Conservation (phyloP, 805 yeast genomes). For the Saturnispora sekii region DNA sequence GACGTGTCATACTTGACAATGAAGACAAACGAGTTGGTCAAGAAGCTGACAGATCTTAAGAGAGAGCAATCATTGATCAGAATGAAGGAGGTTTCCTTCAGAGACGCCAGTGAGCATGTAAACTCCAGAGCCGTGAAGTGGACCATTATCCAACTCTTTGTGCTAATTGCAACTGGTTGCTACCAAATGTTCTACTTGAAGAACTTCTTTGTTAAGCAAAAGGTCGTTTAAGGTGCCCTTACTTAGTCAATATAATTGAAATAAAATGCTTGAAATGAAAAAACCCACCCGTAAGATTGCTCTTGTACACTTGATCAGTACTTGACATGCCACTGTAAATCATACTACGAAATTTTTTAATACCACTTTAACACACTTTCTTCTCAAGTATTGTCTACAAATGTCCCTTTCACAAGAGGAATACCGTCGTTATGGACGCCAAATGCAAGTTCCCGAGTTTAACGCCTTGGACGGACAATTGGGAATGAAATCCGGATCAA, state of each 20-base stretch:
- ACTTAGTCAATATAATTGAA: not conserved
- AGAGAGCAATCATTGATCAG: constrained; percentile 60
- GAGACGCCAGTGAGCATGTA: constrained; percentile 63
- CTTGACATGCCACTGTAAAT: too few relatives aligned
- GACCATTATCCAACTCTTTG: constrained; percentile 59
- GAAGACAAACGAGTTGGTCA: constrained; percentile 45
- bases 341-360: not conserved
- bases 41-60: constrained; percentile 49
- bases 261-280: not conserved
- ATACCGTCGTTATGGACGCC: constrained; percentile 81
- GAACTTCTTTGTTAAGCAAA: constrained; percentile 71
- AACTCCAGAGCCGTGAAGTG: constrained; percentile 64
- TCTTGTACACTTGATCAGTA: not conserved
- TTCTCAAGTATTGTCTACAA: not conserved
- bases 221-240: constrained; percentile 36
- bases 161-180: constrained; percentile 55
- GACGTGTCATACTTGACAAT: constrained; percentile 47
- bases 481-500: constrained; percentile 43
- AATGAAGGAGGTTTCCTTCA: constrained; percentile 64
- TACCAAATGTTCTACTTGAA: constrained; percentile 70
- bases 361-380: not conserved
- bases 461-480: constrained; percentile 48
- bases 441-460: constrained; percentile 82
- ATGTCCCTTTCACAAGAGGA: constrained; percentile 37
- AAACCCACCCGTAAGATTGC: too few relatives aligned